Evolutionary conservation across 192 early-diverging fungal genomes (phyloP), one percentile per base, ranked within the genome.

Genomic region (Diversispora eburnea): DNA sequence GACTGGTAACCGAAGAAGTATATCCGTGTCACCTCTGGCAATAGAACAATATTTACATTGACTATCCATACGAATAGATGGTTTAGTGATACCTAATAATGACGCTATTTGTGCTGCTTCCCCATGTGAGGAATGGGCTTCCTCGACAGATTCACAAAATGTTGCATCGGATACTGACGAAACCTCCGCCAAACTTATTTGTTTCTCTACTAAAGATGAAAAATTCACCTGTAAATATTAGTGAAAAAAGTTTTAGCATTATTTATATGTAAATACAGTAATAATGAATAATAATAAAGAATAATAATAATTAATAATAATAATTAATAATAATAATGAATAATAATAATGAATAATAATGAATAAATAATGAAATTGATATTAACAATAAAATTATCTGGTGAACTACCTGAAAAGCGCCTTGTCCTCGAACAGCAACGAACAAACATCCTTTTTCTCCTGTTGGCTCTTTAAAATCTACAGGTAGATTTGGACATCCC

Each of bases 21-120:
- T 94, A 57, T 93, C 90, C 2, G 95, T 96, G 82, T 98, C 93
- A 42, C 96, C 98, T 67, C 96, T 84, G 3, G 95, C 86, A 10
- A 99, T 80, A 6, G 93, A 86, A 57, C 88, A 92, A 76, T 99
- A 99, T 80, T 99, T 99, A 86, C 94, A 95, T 84, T 98, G 96
- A 73, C 91, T 92, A 81, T 99, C 98, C 93, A 99, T 98, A 33
- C 98, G 88, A 9, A 97, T 84, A 2, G 93, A 82, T 42, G 86
- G 73, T 55, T 86, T 84, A 7, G 88, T 89, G 74, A 98, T 98
- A n/a, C 88, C 89, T 20, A 99, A 79, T 7, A 88, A 63, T n/a
- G 82, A 69, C 41, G 90, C 90, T 81, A 99, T 95, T 64, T 86
- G 76, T 19, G 86, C 88, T 20, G 91, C 84, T 60, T 95, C 92